These are phyloP conservation scores for Batkoa obscura DNA, from an alignment of 371 early-diverging fungal genomes.

Conservation along the genomic window DNA sequence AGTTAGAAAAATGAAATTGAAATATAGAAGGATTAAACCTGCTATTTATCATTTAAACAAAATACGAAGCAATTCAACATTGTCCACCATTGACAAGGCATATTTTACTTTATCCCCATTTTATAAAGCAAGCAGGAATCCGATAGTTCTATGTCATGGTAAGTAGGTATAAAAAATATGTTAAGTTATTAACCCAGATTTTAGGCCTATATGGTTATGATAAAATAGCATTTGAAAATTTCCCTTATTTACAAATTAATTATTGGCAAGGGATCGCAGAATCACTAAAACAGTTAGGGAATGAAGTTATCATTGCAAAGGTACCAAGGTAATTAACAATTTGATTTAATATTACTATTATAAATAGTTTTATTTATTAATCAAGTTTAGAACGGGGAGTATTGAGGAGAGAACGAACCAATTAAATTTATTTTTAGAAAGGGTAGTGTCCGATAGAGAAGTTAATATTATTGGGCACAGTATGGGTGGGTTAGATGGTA, in stretches of 20 bases:
- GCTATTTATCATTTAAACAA: too few relatives aligned
- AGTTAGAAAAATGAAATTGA: too few relatives aligned
- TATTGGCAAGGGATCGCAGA: constrained; percentile 81
- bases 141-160: constrained; percentile 3
- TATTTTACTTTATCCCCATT: too few relatives aligned
- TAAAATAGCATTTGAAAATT: constrained; percentile 24
- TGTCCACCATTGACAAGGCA: too few relatives aligned
- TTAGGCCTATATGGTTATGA: constrained; percentile 5
- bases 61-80: too few relatives aligned
- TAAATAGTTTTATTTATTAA: not conserved
- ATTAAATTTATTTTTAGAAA: constrained; percentile 22
- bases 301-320: constrained; percentile 58
- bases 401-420: constrained; percentile 59
- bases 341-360: not conserved
- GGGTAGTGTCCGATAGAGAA: not conserved
- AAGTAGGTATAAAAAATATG: too few relatives aligned
- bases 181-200: too few relatives aligned
- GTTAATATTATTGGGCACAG: constrained; percentile 18
- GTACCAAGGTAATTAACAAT: constrained; percentile 30
- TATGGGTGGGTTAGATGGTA: constrained; percentile 71
- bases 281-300: constrained; percentile 57
- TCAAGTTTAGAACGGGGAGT: constrained; percentile 10
- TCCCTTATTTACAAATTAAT: constrained; percentile 63
- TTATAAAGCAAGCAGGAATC: not conserved
- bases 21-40: too few relatives aligned